Percentiles rank a stretch among this genome's conserved stretches.
Conservation (phyloP, 345 rosid genomes). For the Arabidopsis arenosa region DNA sequence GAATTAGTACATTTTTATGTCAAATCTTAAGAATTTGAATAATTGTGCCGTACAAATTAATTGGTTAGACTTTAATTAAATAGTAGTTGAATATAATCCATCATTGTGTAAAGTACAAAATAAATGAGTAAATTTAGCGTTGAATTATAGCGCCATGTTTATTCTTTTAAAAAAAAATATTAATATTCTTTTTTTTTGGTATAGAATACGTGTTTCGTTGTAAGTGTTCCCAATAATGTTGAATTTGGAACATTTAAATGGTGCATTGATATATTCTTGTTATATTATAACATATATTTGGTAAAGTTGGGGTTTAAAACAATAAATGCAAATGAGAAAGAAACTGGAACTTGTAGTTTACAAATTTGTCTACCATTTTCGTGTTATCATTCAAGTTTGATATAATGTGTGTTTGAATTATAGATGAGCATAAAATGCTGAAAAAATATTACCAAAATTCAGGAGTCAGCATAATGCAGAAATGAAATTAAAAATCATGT, state of each 20-base stretch:
- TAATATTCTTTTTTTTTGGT: neutral
- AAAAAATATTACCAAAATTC: neutral
- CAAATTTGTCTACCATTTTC: neutral
- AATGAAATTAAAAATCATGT: neutral
- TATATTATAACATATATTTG: neutral
- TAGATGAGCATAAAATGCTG: neutral
- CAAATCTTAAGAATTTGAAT: neutral
- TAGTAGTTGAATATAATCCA: conserved; percentile 6
- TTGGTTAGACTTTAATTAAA: conserved; percentile 31
- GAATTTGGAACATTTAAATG: neutral
- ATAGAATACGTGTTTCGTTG: conserved; percentile 37
- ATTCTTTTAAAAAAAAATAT: neutral
- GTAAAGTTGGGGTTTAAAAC: neutral
- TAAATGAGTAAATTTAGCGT: conserved; percentile 24
- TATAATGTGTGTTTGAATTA: neutral
- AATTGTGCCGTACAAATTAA: conserved; percentile 29
- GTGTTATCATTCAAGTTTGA: neutral
- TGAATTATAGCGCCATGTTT: conserved; percentile 8
- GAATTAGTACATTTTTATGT: neutral
- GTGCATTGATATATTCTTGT: neutral
- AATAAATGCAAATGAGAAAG: too few relatives aligned
- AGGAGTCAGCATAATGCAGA: neutral
- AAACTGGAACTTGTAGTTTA: neutral
- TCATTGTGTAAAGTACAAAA: conserved; percentile 30
- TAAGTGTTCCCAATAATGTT: conserved; percentile 22